Percentiles rank a stretch among this genome's conserved stretches.
phyloP scores from a whole-genome alignment of 2,329 filamentous ascomycete species.

The Diaporthe vexans region DNA sequence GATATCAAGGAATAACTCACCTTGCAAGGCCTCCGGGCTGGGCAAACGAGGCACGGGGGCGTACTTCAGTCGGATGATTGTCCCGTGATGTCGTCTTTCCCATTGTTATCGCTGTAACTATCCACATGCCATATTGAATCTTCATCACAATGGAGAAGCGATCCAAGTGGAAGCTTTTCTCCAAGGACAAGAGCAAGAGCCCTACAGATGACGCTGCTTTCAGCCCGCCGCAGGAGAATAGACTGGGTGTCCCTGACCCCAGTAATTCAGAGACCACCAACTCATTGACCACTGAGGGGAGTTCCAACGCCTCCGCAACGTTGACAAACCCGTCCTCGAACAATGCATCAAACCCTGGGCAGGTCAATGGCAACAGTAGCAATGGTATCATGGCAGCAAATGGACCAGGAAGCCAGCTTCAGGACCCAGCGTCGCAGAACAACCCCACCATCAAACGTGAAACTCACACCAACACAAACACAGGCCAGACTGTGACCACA shows the following conservation, averaged over 20 bases:
- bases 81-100: neutral
- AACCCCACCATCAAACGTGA: constrained; percentile 21
- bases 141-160: constrained; percentile 8
- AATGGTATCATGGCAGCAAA: neutral
- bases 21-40: constrained; percentile 3
- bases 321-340: constrained; percentile 15
- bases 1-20: constrained; percentile 11
- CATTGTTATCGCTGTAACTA: neutral
- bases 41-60: neutral
- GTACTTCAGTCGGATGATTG: neutral
- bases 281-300: constrained; percentile 7
- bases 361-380: neutral
- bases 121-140: neutral
- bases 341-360: neutral
- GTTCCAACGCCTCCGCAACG: constrained; percentile 13
- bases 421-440: neutral
- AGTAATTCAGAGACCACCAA: neutral
- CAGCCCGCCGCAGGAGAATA: neutral
- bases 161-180: constrained; percentile 28
- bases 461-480: constrained; percentile 29
- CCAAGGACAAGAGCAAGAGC: constrained; percentile 28
- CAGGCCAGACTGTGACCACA: constrained; percentile 28
- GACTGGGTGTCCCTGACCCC: constrained; percentile 3
- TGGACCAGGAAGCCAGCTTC: neutral
- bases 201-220: neutral